These are phyloP conservation scores for Pisolithus marmoratus DNA, from an alignment of 768 basidiomycete species.

Conservation along the genomic window DNA sequence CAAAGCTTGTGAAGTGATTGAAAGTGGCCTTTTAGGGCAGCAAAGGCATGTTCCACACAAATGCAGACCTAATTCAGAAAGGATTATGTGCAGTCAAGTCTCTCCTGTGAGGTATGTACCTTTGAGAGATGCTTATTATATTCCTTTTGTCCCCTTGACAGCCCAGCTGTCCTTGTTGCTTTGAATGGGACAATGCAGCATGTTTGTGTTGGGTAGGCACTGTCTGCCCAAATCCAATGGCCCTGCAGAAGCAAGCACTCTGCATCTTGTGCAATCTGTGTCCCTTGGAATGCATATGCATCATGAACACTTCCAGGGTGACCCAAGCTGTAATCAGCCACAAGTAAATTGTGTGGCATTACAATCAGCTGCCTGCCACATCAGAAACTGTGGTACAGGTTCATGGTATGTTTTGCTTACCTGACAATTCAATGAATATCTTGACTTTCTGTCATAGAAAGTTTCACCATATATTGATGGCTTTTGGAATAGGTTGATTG, in stretches of 20 bases:
- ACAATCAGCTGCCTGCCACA: background rate
- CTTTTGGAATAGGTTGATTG: constrained; percentile 9
- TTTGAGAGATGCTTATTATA: constrained; percentile 7
- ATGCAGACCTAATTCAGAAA: background rate
- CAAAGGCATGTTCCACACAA: constrained; percentile 1
- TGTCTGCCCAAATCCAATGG: constrained; percentile 12
- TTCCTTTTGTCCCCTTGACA: background rate
- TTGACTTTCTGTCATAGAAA: constrained; percentile 12
- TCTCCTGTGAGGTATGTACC: background rate
- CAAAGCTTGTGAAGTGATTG: background rate
- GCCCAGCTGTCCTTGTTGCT: background rate
- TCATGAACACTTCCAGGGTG: constrained; percentile 9
- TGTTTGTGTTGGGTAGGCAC: constrained; percentile 4
- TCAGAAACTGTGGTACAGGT: background rate
- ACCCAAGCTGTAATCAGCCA: constrained; percentile 4
- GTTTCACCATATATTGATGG: background rate
- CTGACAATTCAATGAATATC: constrained; percentile 15
- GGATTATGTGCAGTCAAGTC: background rate
- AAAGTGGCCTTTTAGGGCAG: constrained; percentile 1
- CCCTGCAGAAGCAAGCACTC: background rate
- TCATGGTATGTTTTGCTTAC: constrained; percentile 1
- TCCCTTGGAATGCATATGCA: constrained; percentile 3
- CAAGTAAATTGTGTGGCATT: constrained; percentile 4
- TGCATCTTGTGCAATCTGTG: background rate
- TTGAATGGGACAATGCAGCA: constrained; percentile 5